Evolutionary conservation across 495 filamentous ascomycete genomes (phyloP).

Genomic region (Apiosordaria backusii): DNA sequence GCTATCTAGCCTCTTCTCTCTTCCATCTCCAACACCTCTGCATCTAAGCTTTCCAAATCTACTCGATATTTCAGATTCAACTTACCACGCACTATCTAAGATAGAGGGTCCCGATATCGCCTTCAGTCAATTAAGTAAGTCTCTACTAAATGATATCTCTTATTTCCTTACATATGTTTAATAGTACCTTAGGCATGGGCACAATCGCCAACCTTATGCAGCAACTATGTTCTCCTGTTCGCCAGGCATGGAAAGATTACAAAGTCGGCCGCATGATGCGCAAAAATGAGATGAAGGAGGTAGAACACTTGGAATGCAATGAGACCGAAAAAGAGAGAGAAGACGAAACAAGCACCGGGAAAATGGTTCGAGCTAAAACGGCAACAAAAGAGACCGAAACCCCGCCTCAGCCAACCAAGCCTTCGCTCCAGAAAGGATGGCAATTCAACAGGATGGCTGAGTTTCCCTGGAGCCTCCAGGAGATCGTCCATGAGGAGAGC

Average conservation of each 20-base stretch:
- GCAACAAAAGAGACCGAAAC: constrained; percentile 3
- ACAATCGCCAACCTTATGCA: constrained; percentile 6
- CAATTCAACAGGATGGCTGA: constrained; percentile 15
- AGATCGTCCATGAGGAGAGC: constrained; percentile 18
- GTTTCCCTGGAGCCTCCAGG: constrained; percentile 15
- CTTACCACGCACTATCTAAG: constrained; percentile 6
- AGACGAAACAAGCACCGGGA: not conserved
- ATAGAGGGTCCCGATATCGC: constrained; percentile 2
- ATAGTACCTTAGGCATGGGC: constrained; percentile 10
- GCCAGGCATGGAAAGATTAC: constrained; percentile 15
- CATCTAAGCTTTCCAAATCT: constrained; percentile 2
- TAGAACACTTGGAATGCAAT: too few relatives aligned
- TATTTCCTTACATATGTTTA: constrained; percentile 11
- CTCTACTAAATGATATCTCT: constrained; percentile 7
- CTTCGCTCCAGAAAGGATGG: constrained; percentile 14
- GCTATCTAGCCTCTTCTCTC: constrained; percentile 6
- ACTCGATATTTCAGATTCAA: constrained; percentile 12
- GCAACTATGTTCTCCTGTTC: constrained; percentile 11
- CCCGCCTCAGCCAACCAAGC: constrained; percentile 10
- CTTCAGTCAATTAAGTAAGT: constrained; percentile 7
- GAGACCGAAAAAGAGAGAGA: not conserved
- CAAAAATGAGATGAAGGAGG: constrained; percentile 9
- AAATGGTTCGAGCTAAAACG: not conserved
- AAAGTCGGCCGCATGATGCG: constrained; percentile 10
- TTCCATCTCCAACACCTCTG: constrained; percentile 9